These are phyloP conservation scores for Saccharomyces hybrid DNA, from an alignment of 1,139 yeast genomes.

Conservation along the genomic window DNA sequence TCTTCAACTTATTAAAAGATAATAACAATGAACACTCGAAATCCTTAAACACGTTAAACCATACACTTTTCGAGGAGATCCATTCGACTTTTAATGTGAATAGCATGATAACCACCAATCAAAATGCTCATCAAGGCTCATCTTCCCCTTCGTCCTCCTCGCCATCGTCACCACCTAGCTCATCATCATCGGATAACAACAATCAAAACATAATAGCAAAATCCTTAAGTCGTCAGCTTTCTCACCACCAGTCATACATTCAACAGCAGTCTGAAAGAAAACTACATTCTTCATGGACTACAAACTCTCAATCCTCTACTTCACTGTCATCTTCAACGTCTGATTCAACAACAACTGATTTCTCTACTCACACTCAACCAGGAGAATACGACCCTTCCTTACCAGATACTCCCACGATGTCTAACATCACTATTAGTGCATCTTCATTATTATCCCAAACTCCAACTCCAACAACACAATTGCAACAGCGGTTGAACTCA, in stretches of 20 bases:
- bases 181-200: neutral
- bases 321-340: neutral
- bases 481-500: neutral
- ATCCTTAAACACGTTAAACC: conserved; percentile 3
- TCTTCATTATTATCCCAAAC: neutral
- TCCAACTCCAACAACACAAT: neutral
- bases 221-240: neutral
- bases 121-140: neutral
- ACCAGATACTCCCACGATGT: neutral
- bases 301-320: neutral
- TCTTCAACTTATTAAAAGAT: conserved; percentile 7
- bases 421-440: neutral
- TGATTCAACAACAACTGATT: neutral
- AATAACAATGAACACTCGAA: conserved; percentile 3
- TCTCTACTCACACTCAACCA: neutral
- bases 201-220: neutral
- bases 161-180: neutral
- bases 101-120: conserved; percentile 8
- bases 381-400: neutral
- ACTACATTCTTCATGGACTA: neutral
- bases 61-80: conserved; percentile 13
- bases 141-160: neutral
- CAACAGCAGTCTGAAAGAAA: neutral
- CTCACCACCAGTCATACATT: neutral
- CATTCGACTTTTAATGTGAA: conserved; percentile 13